Evolutionary conservation across 345 rosid genomes (phyloP).

Genomic region (Populus tremula): DNA sequence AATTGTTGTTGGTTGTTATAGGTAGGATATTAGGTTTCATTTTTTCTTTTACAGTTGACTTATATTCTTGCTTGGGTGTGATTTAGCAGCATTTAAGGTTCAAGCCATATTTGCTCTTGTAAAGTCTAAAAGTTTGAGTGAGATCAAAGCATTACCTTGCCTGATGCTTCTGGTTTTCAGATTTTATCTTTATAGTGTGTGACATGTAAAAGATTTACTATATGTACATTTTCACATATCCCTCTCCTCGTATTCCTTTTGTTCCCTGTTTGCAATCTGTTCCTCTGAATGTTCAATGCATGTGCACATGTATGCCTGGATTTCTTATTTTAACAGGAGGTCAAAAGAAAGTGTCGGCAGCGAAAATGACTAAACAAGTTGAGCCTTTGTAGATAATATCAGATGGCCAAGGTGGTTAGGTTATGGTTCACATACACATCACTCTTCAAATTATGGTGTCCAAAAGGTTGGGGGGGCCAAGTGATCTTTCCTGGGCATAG

Average conservation of each 20-base stretch:
- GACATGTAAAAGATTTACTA: background rate
- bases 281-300: background rate
- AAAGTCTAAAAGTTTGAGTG: slow-evolving; percentile 28
- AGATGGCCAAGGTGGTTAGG: background rate
- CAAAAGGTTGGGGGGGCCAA: slow-evolving; percentile 16
- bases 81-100: slow-evolving; percentile 33
- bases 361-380: background rate
- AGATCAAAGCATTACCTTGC: slow-evolving; percentile 11
- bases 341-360: slow-evolving; percentile 27
- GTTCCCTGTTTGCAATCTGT: background rate
- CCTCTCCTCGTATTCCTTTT: background rate
- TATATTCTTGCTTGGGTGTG: slow-evolving; percentile 35
- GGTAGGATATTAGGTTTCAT: slow-evolving; percentile 21
- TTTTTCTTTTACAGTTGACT: slow-evolving; percentile 10
- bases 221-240: slow-evolving; percentile 8
- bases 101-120: slow-evolving; percentile 33
- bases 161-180: slow-evolving; percentile 9
- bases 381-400: background rate
- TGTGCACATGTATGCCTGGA: background rate
- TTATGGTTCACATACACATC: background rate
- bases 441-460: background rate
- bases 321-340: background rate
- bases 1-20: slow-evolving; percentile 29
- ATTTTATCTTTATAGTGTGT: slow-evolving; percentile 6
- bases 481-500: slow-evolving; percentile 13